Evolutionary conservation across 805 yeast genomes (phyloP).

Genomic region (Myxozyma neotropica): DNA sequence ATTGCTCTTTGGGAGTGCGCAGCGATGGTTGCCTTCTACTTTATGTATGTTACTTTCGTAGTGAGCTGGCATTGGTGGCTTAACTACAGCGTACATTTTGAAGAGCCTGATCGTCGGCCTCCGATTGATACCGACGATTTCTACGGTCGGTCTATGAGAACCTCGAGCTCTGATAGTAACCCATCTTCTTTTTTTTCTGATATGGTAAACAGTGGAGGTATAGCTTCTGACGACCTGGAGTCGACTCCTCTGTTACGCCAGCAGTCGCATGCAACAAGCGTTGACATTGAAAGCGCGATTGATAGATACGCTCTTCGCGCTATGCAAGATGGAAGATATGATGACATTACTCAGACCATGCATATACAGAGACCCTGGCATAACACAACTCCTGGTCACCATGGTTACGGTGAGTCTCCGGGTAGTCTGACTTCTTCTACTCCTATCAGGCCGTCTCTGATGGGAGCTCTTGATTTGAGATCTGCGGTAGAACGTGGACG

Average conservation of each 20-base stretch:
- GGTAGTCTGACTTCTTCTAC: constrained; percentile 22
- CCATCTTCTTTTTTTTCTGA: constrained; percentile 16
- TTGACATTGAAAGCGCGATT: constrained; percentile 22
- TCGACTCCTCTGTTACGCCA: constrained; percentile 14
- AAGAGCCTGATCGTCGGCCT: neutral
- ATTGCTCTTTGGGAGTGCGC: constrained; percentile 60
- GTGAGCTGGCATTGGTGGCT: constrained; percentile 48
- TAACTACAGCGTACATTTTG: neutral
- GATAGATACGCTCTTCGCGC: constrained; percentile 12
- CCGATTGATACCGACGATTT: neutral
- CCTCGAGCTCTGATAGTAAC: neutral
- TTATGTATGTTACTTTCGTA: constrained; percentile 58
- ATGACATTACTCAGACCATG: constrained; percentile 1
- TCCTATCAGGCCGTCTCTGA: constrained; percentile 44
- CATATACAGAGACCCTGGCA: constrained; percentile 3
- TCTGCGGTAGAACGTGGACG: constrained; percentile 35
- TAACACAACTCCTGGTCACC: neutral
- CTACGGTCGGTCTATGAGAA: neutral
- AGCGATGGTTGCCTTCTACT: constrained; percentile 58
- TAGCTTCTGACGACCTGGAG: constrained; percentile 10
- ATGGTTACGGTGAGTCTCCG: constrained; percentile 20
- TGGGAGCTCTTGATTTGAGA: constrained; percentile 47
- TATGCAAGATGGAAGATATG: constrained; percentile 5
- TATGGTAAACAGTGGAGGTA: constrained; percentile 20
- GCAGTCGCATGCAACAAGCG: neutral